Evolutionary conservation across 169 alveolate genomes (phyloP).

Genomic region (Perkinsus marinus): DNA sequence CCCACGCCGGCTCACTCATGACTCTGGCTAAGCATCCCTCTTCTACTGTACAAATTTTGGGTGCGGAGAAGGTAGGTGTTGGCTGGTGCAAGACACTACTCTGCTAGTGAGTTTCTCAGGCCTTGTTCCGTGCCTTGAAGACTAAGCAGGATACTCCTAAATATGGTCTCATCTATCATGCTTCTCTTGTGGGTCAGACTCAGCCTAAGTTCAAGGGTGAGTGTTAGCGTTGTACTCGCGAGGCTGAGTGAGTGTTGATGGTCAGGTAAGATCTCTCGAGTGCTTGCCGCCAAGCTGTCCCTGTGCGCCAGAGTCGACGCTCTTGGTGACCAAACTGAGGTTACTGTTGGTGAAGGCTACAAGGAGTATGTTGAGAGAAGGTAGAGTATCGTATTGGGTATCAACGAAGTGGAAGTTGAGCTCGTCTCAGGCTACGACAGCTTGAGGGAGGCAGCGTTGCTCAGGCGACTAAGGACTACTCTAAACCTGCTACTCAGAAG

Average conservation of each 20-base stretch:
- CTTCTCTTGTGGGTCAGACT: slow-evolving; percentile 95
- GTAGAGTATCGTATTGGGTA: background rate
- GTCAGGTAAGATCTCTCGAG: slow-evolving; percentile 78
- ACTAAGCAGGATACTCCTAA: slow-evolving; percentile 98
- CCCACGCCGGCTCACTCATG: slow-evolving; percentile 96
- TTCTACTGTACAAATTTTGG: slow-evolving; percentile 95
- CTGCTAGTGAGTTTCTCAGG: slow-evolving; percentile 67
- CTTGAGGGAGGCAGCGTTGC: background rate
- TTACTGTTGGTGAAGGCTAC: background rate
- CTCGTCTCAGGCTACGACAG: background rate
- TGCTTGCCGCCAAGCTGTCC: slow-evolving; percentile 97
- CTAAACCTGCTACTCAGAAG: background rate
- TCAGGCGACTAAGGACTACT: background rate
- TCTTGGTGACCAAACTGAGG: slow-evolving; percentile 38
- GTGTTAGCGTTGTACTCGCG: background rate
- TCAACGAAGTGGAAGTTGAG: background rate
- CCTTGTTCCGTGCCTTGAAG: slow-evolving; percentile 95
- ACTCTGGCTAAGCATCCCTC: slow-evolving; percentile 98
- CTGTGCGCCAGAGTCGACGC: slow-evolving; percentile 98
- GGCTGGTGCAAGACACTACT: background rate
- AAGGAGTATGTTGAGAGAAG: background rate
- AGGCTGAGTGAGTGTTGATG: background rate
- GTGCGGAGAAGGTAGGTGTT: slow-evolving; percentile 62
- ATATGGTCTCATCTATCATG: slow-evolving; percentile 98
- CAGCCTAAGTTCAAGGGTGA: slow-evolving; percentile 90